phyloP scores from a whole-genome alignment of 139 green algal genomes.

The Raphidocelis subcapitata region DNA sequence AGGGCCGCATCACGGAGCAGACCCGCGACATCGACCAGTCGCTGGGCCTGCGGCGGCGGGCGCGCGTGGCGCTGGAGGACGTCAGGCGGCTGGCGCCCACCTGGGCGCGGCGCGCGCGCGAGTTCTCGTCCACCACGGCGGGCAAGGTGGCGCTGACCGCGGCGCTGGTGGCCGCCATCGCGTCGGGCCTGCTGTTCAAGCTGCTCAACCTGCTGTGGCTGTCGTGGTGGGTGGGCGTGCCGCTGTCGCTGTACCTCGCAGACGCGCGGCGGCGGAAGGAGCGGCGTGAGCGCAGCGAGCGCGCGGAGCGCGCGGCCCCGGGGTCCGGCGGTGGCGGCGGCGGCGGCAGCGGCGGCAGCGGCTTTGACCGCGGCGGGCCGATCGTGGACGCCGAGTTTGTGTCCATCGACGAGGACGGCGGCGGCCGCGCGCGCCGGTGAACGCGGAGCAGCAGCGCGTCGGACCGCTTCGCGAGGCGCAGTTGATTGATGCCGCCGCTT shows the following conservation, averaged over 20 bases:
- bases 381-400: constrained; percentile 24
- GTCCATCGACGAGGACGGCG: constrained; percentile 18
- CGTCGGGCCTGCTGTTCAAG: constrained; percentile 20
- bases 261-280: background rate
- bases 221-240: constrained; percentile 20
- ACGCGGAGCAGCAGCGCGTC: too few species aligned
- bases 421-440: too few species aligned
- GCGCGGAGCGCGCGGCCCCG: background rate
- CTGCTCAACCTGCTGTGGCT: constrained; percentile 29
- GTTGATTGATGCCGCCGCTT: too few species aligned
- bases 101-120: constrained; percentile 2
- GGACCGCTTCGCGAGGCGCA: too few species aligned
- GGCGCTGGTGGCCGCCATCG: constrained; percentile 11
- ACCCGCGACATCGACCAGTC: constrained; percentile 23
- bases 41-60: background rate
- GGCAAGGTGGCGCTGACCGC: constrained; percentile 12
- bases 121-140: constrained; percentile 3
- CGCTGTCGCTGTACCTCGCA: constrained; percentile 6
- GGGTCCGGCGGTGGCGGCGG: constrained; percentile 5
- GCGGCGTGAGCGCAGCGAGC: constrained; percentile 6
- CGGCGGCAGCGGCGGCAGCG: background rate
- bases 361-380: background rate
- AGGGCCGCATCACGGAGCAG: background rate
- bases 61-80: background rate
- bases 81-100: constrained; percentile 3